Conservation (phyloP, 805 yeast species). For the Starmerella cellae region DNA sequence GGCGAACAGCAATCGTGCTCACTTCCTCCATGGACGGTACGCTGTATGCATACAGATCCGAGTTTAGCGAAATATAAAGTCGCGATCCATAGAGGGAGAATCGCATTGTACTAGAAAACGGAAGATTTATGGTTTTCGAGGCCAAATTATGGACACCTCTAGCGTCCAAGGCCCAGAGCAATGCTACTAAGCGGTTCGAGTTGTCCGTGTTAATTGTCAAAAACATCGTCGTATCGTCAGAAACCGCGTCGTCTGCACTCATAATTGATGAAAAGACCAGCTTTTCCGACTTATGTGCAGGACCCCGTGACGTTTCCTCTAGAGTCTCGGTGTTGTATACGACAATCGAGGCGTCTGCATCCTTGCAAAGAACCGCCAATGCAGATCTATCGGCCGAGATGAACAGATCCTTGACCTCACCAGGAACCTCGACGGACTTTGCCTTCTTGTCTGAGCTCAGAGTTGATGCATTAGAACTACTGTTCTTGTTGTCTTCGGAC, state of each 20-base stretch:
- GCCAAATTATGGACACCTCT: background rate
- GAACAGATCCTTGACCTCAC: background rate
- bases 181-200: background rate
- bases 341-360: background rate
- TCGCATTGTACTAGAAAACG: too few species aligned
- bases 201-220: background rate
- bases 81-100: slow-evolving; percentile 8
- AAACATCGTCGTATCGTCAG: background rate
- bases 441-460: background rate
- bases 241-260: background rate
- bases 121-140: background rate
- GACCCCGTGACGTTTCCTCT: background rate
- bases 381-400: background rate
- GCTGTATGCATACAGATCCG: background rate
- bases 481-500: background rate
- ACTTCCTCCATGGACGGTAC: slow-evolving; percentile 3
- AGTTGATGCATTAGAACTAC: background rate
- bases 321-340: background rate
- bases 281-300: background rate
- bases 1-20: background rate
- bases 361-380: background rate
- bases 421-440: background rate
- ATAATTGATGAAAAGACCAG: background rate
- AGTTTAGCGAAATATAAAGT: slow-evolving; percentile 4
- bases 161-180: background rate